phyloP scores from a whole-genome alignment of 371 early-diverging fungal genomes.

The Fennellomyces sp. region DNA sequence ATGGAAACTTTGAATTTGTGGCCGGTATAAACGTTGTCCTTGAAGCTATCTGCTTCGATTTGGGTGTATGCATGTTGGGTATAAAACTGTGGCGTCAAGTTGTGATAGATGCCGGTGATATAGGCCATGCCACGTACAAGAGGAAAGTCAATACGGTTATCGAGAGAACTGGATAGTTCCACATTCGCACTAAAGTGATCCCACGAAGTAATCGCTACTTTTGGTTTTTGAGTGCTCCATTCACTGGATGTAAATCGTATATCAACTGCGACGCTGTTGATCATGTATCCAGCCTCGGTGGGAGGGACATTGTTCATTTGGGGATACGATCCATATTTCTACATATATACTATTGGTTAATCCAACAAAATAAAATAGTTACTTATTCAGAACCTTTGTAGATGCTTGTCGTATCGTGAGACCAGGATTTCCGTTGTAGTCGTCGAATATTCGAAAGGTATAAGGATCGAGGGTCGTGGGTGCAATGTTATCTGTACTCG shows the following conservation, averaged over 20 bases:
- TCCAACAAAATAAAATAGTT: neutral
- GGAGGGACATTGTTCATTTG: constrained; percentile 44
- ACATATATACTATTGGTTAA: neutral
- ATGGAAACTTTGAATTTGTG: constrained; percentile 40
- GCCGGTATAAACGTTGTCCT: constrained; percentile 22
- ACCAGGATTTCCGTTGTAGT: constrained; percentile 43
- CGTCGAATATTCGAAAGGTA: constrained; percentile 41
- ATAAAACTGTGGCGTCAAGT: constrained; percentile 55
- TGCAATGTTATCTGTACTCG: constrained; percentile 37
- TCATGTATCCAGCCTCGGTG: constrained; percentile 35
- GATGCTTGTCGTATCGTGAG: constrained; percentile 36
- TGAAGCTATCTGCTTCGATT: constrained; percentile 16
- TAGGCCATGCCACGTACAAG: constrained; percentile 56
- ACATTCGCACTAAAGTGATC: constrained; percentile 38
- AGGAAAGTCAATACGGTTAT: constrained; percentile 39
- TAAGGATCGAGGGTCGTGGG: constrained; percentile 54
- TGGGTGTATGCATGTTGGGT: constrained; percentile 46
- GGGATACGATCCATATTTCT: constrained; percentile 39
- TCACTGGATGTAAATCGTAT: constrained; percentile 39
- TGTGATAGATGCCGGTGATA: constrained; percentile 45
- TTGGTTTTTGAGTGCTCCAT: constrained; percentile 28
- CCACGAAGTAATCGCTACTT: constrained; percentile 30
- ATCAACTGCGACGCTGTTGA: constrained; percentile 45
- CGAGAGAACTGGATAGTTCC: constrained; percentile 10
- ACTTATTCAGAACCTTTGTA: constrained; percentile 1